A percentile compares a stretch with the other conserved stretches of the same genome.
Conservation (phyloP, 306 rosid species). For the Ziziphus jujuba region DNA sequence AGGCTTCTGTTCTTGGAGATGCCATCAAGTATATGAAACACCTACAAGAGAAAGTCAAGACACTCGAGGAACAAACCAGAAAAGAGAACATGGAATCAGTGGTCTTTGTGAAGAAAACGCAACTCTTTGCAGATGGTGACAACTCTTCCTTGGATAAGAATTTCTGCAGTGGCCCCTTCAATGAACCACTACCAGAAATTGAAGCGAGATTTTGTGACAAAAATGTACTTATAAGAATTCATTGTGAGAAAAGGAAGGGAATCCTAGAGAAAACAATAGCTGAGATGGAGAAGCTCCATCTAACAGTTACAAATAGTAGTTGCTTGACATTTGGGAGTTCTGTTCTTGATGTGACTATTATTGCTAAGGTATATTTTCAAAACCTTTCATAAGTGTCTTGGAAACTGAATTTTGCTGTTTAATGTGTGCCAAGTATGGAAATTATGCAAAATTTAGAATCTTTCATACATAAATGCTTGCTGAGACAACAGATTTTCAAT, state of each 20-base stretch:
- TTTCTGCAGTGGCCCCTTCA: constrained; percentile 17
- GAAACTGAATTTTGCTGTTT: neutral
- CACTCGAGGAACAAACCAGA: constrained; percentile 70
- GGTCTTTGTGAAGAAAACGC: constrained; percentile 67
- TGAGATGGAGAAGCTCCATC: constrained; percentile 71
- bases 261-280: constrained; percentile 54
- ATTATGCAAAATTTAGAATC: too few relatives aligned
- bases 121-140: constrained; percentile 42
- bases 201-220: constrained; percentile 83
- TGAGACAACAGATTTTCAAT: too few relatives aligned
- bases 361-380: constrained; percentile 62
- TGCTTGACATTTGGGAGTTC: constrained; percentile 73
- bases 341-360: constrained; percentile 78
- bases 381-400: neutral
- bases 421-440: neutral
- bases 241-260: constrained; percentile 79
- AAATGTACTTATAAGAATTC: constrained; percentile 76
- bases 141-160: constrained; percentile 33
- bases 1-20: constrained; percentile 98
- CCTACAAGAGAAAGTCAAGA: constrained; percentile 72
- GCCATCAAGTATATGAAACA: constrained; percentile 86
- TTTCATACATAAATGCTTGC: too few relatives aligned
- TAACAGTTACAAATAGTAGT: constrained; percentile 63
- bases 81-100: constrained; percentile 68
- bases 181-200: constrained; percentile 74